Evolutionary conservation across 2,329 filamentous ascomycete genomes (phyloP).

Genomic region (Boeremia exigua): DNA sequence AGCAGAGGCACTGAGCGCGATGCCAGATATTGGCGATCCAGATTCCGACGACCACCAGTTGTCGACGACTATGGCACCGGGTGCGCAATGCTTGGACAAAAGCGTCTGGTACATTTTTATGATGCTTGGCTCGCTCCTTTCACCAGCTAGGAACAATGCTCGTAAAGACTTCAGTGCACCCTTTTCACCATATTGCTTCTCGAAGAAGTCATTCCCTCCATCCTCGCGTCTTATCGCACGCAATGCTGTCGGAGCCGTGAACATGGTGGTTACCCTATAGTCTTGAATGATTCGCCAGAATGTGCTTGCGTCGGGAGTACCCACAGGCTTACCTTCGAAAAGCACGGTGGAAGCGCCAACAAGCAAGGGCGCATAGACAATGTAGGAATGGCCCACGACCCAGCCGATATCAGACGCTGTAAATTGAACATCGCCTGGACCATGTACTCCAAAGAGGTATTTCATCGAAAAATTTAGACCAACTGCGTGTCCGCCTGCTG

Average conservation of each 20-base stretch:
- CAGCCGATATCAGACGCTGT: slow-evolving; percentile 89
- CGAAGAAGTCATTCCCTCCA: slow-evolving; percentile 71
- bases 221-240: slow-evolving; percentile 88
- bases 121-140: slow-evolving; percentile 87
- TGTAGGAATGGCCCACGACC: slow-evolving; percentile 80
- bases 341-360: slow-evolving; percentile 84
- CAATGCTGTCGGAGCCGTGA: slow-evolving; percentile 86
- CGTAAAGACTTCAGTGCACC: slow-evolving; percentile 75
- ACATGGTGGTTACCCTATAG: slow-evolving; percentile 78
- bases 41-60: slow-evolving; percentile 79
- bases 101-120: slow-evolving; percentile 80
- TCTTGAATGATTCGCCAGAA: slow-evolving; percentile 89
- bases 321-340: slow-evolving; percentile 93
- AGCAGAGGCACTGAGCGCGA: slow-evolving; percentile 68
- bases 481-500: slow-evolving; percentile 86
- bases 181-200: slow-evolving; percentile 63
- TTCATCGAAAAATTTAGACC: slow-evolving; percentile 81
- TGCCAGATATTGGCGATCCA: slow-evolving; percentile 71
- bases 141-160: slow-evolving; percentile 84
- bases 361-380: slow-evolving; percentile 85
- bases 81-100: slow-evolving; percentile 68
- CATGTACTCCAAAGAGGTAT: slow-evolving; percentile 82
- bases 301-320: slow-evolving; percentile 83
- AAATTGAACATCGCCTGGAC: slow-evolving; percentile 82
- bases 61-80: slow-evolving; percentile 68